phyloP scores from a whole-genome alignment of 2,329 filamentous ascomycete genomes.

The Rutstroemia sp. region DNA sequence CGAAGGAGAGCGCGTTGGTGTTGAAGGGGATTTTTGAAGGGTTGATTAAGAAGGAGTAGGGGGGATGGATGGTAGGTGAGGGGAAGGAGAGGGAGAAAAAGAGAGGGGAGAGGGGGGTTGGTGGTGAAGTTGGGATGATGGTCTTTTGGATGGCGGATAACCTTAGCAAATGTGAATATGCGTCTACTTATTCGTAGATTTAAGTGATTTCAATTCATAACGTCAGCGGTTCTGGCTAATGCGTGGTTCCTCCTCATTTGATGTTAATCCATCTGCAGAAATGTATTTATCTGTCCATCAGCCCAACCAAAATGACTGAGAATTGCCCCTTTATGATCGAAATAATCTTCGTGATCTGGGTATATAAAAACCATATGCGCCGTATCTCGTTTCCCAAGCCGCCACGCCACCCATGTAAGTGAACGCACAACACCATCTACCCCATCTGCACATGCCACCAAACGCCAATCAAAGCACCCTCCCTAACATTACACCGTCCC shows the following conservation, averaged over 20 bases:
- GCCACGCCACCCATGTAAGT: not conserved
- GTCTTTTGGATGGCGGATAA: too few species aligned
- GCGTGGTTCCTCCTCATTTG: too few species aligned
- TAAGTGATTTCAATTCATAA: too few species aligned
- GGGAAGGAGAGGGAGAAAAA: not conserved
- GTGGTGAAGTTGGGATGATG: not conserved
- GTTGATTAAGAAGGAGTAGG: constrained; percentile 54
- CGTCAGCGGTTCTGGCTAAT: too few species aligned
- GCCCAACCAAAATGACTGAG: not conserved
- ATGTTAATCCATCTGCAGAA: too few species aligned
- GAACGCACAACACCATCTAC: not conserved
- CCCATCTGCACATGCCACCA: not conserved
- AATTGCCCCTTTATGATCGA: not conserved
- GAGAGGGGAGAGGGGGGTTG: not conserved
- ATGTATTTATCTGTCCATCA: not conserved
- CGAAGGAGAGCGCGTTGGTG: constrained; percentile 76
- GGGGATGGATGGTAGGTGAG: not conserved
- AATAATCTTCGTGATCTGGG: not conserved
- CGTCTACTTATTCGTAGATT: too few species aligned
- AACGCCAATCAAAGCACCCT: not conserved
- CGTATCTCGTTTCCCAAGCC: not conserved
- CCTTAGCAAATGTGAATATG: too few species aligned
- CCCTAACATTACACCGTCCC: constrained; percentile 8
- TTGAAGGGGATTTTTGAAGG: constrained; percentile 65
- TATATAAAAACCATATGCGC: constrained; percentile 8